Evolutionary conservation across 1,284 basidiomycete genomes (phyloP), one percentile per base, ranked within the genome.

Genomic region (Cutaneotrichosporon sp.): DNA sequence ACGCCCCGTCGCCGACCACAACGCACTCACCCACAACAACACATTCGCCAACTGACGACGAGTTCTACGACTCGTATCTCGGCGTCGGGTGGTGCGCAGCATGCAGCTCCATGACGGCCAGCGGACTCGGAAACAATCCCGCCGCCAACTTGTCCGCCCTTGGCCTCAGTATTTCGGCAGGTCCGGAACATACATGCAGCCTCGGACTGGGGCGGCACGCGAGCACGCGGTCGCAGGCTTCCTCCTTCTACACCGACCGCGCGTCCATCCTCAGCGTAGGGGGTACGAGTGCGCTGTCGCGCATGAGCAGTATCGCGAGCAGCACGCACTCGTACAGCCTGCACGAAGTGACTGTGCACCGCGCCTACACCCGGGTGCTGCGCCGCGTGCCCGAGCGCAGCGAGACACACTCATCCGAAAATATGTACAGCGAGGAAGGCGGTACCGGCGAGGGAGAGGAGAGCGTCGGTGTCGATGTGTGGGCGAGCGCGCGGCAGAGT

Each of bases 261-360:
- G 16, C 32, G 8, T 34, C 32, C 14, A 22, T 46, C 17, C 44
- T 34, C 32, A 29, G 32, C 16, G 44, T 14, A 4, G 44, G 22
- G 5, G 44, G 32, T 2, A 19, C 32, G 32, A 34, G 32, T 25
- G 34, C 25, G n/a, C 33, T 55, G 16, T 43, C 45, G 20, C 52
- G 52, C 25, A 55, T 50, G 53, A 44, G 49, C 39, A 22, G n/a
- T 11, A 49, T 43, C n/a, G 31, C 53, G 31, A 41, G 34, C 20
- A 43, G 38, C 8, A 31, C 49, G n/a, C 29, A 45, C 43, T 54
- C 50, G 47, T 52, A 52, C 39, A 35, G 35, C 19, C 25, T 56
- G 26, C 55, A 61, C 51, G 58, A 60, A 32, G 61, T 49, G 29
- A 61, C 60, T 0, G 56, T 65, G 16, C 60, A 60, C 25, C 52